A percentile compares a stretch with the other conserved stretches of the same genome.
These are phyloP conservation scores for Trichoderma pleuroti DNA, from an alignment of 2,329 filamentous ascomycete species.

Conservation along the genomic window DNA sequence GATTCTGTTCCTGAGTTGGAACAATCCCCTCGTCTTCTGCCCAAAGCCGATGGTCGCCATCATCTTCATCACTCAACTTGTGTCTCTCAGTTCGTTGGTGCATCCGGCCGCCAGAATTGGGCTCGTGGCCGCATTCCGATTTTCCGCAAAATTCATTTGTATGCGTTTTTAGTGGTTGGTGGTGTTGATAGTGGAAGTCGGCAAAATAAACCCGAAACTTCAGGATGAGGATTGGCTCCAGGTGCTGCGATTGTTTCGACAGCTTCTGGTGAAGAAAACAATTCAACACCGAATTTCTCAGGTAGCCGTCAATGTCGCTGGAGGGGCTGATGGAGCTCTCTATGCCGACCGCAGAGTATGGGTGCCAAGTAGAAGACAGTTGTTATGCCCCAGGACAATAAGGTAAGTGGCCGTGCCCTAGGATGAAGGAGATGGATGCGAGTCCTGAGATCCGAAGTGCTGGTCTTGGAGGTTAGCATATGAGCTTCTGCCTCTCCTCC, in stretches of 20 bases:
- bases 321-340: conserved; percentile 14
- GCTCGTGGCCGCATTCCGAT: no score
- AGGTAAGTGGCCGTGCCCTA: not conserved
- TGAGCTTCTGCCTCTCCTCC: not conserved
- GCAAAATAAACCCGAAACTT: not conserved
- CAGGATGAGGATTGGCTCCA: not conserved
- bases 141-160: no score
- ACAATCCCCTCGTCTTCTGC: not conserved
- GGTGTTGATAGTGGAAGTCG: not conserved
- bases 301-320: not conserved
- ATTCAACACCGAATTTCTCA: not conserved
- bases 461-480: not conserved
- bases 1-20: not conserved
- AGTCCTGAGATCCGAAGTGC: not conserved
- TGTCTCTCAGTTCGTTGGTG: not conserved
- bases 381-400: not conserved
- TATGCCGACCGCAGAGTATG: not conserved
- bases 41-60: not conserved
- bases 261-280: not conserved
- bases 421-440: not conserved
- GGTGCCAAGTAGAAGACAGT: not conserved
- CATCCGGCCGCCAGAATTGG: not conserved
- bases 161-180: not conserved
- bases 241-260: not conserved
- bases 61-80: not conserved